Percentiles rank a stretch among this genome's conserved stretches.
These are phyloP conservation scores for Sideroxylon spinosum DNA, from an alignment of 179 eudicot species.

Conservation along the genomic window DNA sequence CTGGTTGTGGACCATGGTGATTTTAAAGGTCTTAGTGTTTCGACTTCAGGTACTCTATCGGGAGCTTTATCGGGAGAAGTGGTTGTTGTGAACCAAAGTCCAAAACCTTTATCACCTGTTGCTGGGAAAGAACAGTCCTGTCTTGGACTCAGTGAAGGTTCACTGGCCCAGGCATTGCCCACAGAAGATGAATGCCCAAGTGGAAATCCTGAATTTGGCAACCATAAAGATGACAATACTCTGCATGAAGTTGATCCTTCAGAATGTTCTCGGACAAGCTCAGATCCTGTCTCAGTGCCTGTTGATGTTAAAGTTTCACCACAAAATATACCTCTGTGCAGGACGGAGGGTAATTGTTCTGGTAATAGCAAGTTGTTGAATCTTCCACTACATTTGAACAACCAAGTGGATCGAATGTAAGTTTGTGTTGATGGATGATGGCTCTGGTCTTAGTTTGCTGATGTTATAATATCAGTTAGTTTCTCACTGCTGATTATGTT, in stretches of 20 bases:
- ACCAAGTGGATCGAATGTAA: slow-evolving; percentile 41
- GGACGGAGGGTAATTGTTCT: slow-evolving; percentile 22
- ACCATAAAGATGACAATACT: slow-evolving; percentile 8
- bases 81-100: slow-evolving; percentile 25
- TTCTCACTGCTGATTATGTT: background rate
- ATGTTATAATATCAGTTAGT: background rate
- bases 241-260: slow-evolving; percentile 18
- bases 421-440: slow-evolving; percentile 5
- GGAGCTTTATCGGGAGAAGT: slow-evolving; percentile 18
- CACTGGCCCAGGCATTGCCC: slow-evolving; percentile 10
- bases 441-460: too few species aligned
- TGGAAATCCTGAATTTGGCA: slow-evolving; percentile 16
- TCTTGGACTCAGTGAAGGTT: slow-evolving; percentile 11
- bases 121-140: slow-evolving; percentile 12
- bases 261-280: slow-evolving; percentile 18
- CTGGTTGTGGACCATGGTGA: slow-evolving; percentile 21
- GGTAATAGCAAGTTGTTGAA: slow-evolving; percentile 22
- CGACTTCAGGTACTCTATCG: slow-evolving; percentile 17
- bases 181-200: slow-evolving; percentile 17
- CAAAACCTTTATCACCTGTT: slow-evolving; percentile 18
- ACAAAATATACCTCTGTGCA: slow-evolving; percentile 12
- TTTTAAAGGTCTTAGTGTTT: slow-evolving; percentile 14
- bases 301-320: slow-evolving; percentile 25
- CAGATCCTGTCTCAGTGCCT: slow-evolving; percentile 22
- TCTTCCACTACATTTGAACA: slow-evolving; percentile 22